Evolutionary conservation across 441 rosid species (phyloP).

Genomic region (Syzygium syzygioides): DNA sequence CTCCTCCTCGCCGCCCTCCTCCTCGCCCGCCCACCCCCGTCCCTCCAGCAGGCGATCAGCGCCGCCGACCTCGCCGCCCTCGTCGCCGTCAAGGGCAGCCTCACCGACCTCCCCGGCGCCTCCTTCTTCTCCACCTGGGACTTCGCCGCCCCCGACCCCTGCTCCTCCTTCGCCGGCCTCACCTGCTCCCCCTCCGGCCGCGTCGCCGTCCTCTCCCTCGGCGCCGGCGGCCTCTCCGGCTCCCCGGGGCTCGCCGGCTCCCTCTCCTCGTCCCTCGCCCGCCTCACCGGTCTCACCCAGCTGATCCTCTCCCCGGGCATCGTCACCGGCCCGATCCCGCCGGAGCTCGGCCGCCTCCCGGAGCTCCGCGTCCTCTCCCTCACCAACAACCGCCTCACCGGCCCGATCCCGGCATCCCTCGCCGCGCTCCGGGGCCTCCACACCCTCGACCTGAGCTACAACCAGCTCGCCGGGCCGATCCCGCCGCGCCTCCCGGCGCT

Average conservation of each 20-base stretch:
- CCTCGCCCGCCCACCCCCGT: background rate
- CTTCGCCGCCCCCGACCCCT: constrained; percentile 55
- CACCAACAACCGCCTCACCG: constrained; percentile 64
- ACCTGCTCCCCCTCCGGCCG: constrained; percentile 42
- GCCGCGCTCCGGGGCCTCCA: constrained; percentile 40
- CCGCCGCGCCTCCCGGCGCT: constrained; percentile 31
- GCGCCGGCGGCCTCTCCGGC: constrained; percentile 43
- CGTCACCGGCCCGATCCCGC: constrained; percentile 73
- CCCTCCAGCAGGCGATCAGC: constrained; percentile 5
- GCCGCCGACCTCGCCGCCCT: constrained; percentile 44
- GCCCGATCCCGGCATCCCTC: constrained; percentile 50
- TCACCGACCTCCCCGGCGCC: constrained; percentile 69
- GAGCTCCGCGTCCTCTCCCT: constrained; percentile 62
- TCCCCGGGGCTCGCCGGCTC: constrained; percentile 54
- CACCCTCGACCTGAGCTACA: constrained; percentile 75
- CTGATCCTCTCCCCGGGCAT: constrained; percentile 62
- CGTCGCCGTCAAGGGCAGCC: constrained; percentile 38
- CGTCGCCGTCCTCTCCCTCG: constrained; percentile 50
- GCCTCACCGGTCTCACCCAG: constrained; percentile 51
- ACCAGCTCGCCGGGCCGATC: constrained; percentile 58
- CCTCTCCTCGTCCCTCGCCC: constrained; percentile 48
- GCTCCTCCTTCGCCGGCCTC: constrained; percentile 68
- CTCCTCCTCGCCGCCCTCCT: constrained; percentile 5
- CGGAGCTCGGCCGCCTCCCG: constrained; percentile 37
- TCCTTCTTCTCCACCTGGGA: constrained; percentile 80